Conservation (phyloP, 2,329 filamentous ascomycete genomes). For the Aspergillus udagawae region DNA sequence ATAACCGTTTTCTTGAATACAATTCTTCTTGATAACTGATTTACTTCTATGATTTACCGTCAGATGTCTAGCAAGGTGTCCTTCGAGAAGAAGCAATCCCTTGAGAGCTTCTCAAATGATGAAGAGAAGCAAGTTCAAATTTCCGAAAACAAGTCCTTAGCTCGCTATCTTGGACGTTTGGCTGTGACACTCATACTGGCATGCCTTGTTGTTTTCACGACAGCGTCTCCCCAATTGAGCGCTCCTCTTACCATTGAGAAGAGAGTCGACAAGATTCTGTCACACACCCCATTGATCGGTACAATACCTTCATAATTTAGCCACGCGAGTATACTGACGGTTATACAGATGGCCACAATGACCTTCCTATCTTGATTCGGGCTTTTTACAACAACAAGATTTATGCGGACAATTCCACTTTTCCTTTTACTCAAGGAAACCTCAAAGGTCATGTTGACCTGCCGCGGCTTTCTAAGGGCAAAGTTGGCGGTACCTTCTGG, state of each 20-base stretch:
- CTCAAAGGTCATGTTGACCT: constrained; percentile 73
- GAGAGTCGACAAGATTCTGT: constrained; percentile 43
- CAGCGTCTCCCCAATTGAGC: constrained; percentile 1
- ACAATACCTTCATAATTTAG: neutral
- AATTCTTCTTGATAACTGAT: too few relatives aligned
- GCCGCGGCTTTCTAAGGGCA: constrained; percentile 65
- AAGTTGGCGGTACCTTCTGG: constrained; percentile 81
- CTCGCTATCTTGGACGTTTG: neutral
- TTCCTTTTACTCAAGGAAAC: constrained; percentile 67
- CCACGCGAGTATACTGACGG: neutral
- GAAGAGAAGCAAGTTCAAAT: neutral
- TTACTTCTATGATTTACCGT: neutral
- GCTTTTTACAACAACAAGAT: constrained; percentile 69
- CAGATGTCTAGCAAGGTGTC: neutral
- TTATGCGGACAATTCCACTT: constrained; percentile 67
- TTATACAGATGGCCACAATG: constrained; percentile 78
- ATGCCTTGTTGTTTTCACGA: constrained; percentile 4
- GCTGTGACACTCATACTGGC: constrained; percentile 4
- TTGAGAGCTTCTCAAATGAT: neutral
- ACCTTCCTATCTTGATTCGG: constrained; percentile 73
- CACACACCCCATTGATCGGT: constrained; percentile 48
- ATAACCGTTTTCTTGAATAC: too few relatives aligned
- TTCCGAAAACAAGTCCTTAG: neutral
- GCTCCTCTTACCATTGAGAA: constrained; percentile 25
- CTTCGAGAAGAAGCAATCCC: neutral